These are phyloP conservation scores for Penstemon newberryi DNA, from an alignment of 257 asterid species.

Conservation along the genomic window DNA sequence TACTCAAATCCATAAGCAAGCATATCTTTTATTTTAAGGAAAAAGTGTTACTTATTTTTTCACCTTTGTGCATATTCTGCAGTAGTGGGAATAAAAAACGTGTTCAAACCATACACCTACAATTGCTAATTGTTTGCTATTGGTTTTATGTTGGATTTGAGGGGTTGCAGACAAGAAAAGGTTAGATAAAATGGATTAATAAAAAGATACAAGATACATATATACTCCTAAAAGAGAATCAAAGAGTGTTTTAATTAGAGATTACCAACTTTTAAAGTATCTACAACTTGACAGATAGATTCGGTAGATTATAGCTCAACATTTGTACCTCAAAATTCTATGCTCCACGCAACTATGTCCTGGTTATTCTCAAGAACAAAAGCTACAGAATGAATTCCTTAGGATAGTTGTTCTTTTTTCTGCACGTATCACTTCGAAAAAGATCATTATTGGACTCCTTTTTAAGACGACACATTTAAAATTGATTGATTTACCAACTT, in stretches of 20 bases:
- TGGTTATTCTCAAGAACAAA: constrained; percentile 25
- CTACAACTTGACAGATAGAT: constrained; percentile 18
- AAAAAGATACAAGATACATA: constrained; percentile 1
- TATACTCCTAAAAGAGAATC: constrained; percentile 15
- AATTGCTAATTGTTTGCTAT: neutral
- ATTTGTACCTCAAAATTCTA: constrained; percentile 8
- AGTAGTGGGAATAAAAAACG: constrained; percentile 30
- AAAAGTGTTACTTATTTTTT: too few relatives aligned
- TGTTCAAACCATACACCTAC: constrained; percentile 21
- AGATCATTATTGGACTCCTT: neutral
- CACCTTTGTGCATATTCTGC: constrained; percentile 31
- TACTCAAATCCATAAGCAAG: too few relatives aligned
- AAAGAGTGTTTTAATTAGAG: constrained; percentile 22
- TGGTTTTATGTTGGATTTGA: constrained; percentile 14
- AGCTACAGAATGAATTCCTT: constrained; percentile 26
- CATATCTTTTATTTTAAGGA: too few relatives aligned
- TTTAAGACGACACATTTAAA: too few relatives aligned
- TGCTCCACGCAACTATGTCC: constrained; percentile 24
- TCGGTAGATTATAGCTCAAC: neutral
- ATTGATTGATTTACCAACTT: too few relatives aligned
- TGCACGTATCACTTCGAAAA: neutral
- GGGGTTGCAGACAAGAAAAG: constrained; percentile 9
- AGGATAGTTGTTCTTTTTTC: constrained; percentile 2
- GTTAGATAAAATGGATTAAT: constrained; percentile 27
- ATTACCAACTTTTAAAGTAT: constrained; percentile 21